These are phyloP conservation scores for Zymoseptoria pseudotritici DNA, from an alignment of 2,329 filamentous ascomycete genomes.

Conservation along the genomic window DNA sequence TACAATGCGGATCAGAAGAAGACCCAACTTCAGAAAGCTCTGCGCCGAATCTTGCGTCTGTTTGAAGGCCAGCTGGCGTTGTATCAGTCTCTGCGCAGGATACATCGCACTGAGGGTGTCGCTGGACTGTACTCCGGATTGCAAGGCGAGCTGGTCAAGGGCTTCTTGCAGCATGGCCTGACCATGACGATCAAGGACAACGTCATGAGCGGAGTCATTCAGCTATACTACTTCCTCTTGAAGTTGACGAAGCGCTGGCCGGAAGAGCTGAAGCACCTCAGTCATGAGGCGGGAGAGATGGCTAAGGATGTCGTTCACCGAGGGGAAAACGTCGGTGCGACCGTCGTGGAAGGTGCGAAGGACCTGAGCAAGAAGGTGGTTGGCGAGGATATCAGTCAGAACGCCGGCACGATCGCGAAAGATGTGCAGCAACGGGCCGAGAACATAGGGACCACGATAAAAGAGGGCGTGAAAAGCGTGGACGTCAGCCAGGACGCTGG, in stretches of 20 bases:
- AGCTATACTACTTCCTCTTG: constrained; percentile 61
- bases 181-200: constrained; percentile 82
- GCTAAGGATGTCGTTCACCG: constrained; percentile 13
- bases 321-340: constrained; percentile 21
- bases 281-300: constrained; percentile 10
- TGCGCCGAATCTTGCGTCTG: constrained; percentile 14
- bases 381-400: constrained; percentile 23
- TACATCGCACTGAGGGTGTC: constrained; percentile 52
- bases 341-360: constrained; percentile 9
- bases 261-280: constrained; percentile 30
- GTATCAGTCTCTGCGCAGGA: constrained; percentile 23
- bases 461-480: constrained; percentile 12
- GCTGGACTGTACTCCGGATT: constrained; percentile 68
- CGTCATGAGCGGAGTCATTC: constrained; percentile 65
- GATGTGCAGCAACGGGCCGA: constrained; percentile 20
- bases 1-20: constrained; percentile 12
- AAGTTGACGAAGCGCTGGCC: constrained; percentile 37
- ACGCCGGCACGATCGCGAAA: constrained; percentile 17
- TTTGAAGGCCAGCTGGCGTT: constrained; percentile 26
- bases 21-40: constrained; percentile 9
- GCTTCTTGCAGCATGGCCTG: constrained; percentile 77
- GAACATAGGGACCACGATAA: constrained; percentile 13
- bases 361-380: constrained; percentile 14
- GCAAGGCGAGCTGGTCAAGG: constrained; percentile 67
- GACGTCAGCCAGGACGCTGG: constrained; percentile 1